phyloP scores from a whole-genome alignment of 768 basidiomycete species.

The Tulasnella sp. region DNA sequence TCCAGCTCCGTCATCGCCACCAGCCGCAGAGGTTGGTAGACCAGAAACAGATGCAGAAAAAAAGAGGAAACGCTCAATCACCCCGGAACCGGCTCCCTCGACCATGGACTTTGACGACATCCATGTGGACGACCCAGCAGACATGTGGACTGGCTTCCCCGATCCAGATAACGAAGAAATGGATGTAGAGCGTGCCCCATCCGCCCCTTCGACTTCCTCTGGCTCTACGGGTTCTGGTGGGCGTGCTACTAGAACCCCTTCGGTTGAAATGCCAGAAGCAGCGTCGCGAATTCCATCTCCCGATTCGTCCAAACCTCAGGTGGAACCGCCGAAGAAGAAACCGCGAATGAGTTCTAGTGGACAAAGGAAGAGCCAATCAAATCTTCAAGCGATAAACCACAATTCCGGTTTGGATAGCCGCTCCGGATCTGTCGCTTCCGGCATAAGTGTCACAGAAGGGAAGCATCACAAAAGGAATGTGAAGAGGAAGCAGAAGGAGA shows the following conservation, averaged over 20 bases:
- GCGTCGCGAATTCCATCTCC: neutral
- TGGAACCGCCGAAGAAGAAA: neutral
- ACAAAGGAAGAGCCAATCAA: neutral
- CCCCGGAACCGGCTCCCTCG: neutral
- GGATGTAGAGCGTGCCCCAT: neutral
- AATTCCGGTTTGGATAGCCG: neutral
- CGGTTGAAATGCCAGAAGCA: neutral
- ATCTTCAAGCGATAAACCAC: neutral
- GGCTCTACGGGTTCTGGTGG: neutral
- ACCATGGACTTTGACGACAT: neutral
- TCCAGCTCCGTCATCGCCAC: neutral
- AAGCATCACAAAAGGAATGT: neutral
- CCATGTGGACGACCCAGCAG: neutral
- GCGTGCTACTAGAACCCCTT: neutral
- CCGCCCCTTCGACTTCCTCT: neutral
- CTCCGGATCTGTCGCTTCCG: neutral
- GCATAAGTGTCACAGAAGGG: neutral
- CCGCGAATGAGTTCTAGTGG: neutral
- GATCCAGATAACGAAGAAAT: neutral
- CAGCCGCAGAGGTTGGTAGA: neutral
- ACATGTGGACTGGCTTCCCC: neutral
- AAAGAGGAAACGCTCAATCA: neutral
- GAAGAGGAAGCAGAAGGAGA: neutral
- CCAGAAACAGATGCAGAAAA: neutral
- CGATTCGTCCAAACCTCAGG: neutral